Conservation (phyloP, 2,329 filamentous ascomycete genomes). For the Clonostachys sp. region DNA sequence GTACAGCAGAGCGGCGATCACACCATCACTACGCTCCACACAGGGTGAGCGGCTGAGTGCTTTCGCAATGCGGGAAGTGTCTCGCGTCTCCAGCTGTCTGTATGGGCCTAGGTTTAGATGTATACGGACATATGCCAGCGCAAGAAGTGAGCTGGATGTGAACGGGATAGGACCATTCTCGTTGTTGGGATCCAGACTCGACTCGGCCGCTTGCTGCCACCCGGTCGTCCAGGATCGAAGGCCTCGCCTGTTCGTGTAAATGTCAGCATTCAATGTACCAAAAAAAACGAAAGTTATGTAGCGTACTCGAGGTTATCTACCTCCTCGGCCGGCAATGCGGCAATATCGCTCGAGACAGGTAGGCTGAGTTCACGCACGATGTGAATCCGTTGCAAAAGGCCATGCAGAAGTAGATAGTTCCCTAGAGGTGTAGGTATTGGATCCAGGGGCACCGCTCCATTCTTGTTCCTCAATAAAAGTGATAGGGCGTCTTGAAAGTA, state of each 20-base stretch:
- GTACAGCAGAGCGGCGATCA: slow-evolving; percentile 45
- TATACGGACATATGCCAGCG: slow-evolving; percentile 39
- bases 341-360: slow-evolving; percentile 22
- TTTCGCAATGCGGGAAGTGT: slow-evolving; percentile 30
- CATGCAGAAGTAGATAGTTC: slow-evolving; percentile 29
- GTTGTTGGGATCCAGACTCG: slow-evolving; percentile 30
- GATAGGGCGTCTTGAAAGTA: slow-evolving; percentile 28
- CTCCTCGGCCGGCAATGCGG: slow-evolving; percentile 22
- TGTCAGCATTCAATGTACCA: background rate
- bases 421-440: slow-evolving; percentile 28
- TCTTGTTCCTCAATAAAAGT: slow-evolving; percentile 18
- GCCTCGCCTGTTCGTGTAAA: slow-evolving; percentile 15
- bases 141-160: slow-evolving; percentile 38
- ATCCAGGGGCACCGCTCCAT: slow-evolving; percentile 17
- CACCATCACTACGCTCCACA: slow-evolving; percentile 40
- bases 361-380: slow-evolving; percentile 28
- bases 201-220: slow-evolving; percentile 31
- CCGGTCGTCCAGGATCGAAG: slow-evolving; percentile 28
- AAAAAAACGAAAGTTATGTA: no score
- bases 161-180: slow-evolving; percentile 33
- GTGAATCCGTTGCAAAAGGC: slow-evolving; percentile 28
- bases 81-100: slow-evolving; percentile 34
- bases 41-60: slow-evolving; percentile 27
- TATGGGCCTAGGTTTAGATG: slow-evolving; percentile 38
- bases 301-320: slow-evolving; percentile 27